Conservation (phyloP, 2,329 filamentous ascomycete species). For the Pezicula neosporulosa region DNA sequence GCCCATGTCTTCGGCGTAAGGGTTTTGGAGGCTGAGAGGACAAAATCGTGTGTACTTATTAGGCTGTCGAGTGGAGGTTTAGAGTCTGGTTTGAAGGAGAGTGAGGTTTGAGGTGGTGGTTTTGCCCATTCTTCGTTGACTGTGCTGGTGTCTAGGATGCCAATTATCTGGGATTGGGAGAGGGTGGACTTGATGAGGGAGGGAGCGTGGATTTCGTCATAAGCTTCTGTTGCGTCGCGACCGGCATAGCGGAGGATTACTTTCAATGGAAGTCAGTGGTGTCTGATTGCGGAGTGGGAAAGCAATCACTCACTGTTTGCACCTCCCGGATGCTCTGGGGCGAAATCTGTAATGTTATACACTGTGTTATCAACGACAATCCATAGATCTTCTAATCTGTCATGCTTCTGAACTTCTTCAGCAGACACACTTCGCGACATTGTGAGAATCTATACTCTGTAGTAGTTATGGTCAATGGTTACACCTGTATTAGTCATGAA, state of each 20-base stretch:
- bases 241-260: constrained; percentile 49
- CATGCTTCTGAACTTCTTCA: constrained; percentile 45
- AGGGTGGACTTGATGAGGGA: constrained; percentile 42
- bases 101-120: constrained; percentile 29
- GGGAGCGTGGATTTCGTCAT: constrained; percentile 47
- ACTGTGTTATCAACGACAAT: constrained; percentile 65
- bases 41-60: constrained; percentile 60
- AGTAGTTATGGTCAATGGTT: not conserved
- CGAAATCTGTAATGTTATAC: constrained; percentile 65
- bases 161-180: constrained; percentile 40
- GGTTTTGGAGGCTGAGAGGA: constrained; percentile 48
- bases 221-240: constrained; percentile 49
- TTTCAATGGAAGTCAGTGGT: constrained; percentile 11
- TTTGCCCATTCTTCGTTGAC: constrained; percentile 46
- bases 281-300: not conserved
- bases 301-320: constrained; percentile 39
- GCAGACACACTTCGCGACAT: constrained; percentile 31
- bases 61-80: constrained; percentile 45
- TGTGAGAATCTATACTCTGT: not conserved
- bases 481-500: not conserved
- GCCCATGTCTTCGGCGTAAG: constrained; percentile 65
- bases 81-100: constrained; percentile 10
- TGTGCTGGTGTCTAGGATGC: constrained; percentile 43
- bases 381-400: constrained; percentile 52
- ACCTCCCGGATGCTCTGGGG: constrained; percentile 60